Evolutionary conservation across 768 basidiomycete genomes (phyloP).

Genomic region (Boletus reticulatus): DNA sequence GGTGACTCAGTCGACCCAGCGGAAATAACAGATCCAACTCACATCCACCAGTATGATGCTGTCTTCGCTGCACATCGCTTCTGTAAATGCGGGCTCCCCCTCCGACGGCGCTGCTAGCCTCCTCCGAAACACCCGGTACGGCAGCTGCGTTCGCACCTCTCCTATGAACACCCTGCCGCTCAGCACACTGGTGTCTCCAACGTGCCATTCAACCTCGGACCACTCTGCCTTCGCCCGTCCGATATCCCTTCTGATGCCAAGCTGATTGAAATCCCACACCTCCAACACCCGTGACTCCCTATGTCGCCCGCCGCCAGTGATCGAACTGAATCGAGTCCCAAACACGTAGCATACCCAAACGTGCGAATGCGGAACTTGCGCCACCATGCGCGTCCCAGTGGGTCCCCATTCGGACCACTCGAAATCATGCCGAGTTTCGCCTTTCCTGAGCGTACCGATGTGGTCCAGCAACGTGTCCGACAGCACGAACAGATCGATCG

Average conservation of each 20-base stretch:
- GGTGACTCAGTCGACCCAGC: neutral
- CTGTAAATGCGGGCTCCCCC: slow-evolving; percentile 15
- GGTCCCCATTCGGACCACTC: slow-evolving; percentile 56
- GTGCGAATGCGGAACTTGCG: slow-evolving; percentile 34
- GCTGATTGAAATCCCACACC: slow-evolving; percentile 54
- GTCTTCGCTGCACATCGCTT: slow-evolving; percentile 58
- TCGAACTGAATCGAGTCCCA: slow-evolving; percentile 45
- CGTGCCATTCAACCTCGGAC: slow-evolving; percentile 20
- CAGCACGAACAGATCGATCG: slow-evolving; percentile 44
- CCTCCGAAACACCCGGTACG: slow-evolving; percentile 40
- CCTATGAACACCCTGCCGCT: slow-evolving; percentile 38
- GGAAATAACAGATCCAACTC: slow-evolving; percentile 4
- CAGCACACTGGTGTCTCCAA: slow-evolving; percentile 26
- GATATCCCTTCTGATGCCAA: slow-evolving; percentile 32
- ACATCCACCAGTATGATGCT: slow-evolving; percentile 52
- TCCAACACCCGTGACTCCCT: slow-evolving; percentile 27
- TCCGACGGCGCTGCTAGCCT: slow-evolving; percentile 11
- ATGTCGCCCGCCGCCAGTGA: slow-evolving; percentile 9
- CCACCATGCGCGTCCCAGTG: slow-evolving; percentile 42
- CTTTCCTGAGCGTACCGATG: slow-evolving; percentile 17
- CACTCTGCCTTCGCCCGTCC: slow-evolving; percentile 1
- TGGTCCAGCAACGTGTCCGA: slow-evolving; percentile 34
- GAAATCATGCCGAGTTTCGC: slow-evolving; percentile 22
- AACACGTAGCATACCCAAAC: slow-evolving; percentile 62
- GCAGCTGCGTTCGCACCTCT: slow-evolving; percentile 44